phyloP scores from a whole-genome alignment of 2,329 filamentous ascomycete genomes.

The Diaporthe eres region DNA sequence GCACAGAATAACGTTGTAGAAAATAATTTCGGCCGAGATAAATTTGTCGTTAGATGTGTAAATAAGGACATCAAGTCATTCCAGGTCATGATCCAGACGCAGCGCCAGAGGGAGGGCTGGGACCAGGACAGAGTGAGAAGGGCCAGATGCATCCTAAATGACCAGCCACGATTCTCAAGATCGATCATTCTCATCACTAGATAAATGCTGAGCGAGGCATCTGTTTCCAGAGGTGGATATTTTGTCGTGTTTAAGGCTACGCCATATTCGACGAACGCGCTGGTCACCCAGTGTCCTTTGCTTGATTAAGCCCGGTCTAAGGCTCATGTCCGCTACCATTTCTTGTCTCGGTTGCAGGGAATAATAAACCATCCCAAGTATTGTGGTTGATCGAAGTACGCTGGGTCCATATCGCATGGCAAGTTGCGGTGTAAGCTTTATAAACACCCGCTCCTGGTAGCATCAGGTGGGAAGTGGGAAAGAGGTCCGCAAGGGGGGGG shows the following conservation, averaged over 20 bases:
- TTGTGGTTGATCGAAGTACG: neutral
- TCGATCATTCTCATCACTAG: neutral
- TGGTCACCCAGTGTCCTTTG: neutral
- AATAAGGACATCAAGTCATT: too few relatives aligned
- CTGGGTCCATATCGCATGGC: neutral
- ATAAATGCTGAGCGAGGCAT: neutral
- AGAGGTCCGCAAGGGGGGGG: neutral
- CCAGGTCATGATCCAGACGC: neutral
- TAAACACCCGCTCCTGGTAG: neutral
- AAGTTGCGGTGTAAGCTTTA: neutral
- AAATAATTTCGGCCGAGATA: too few relatives aligned
- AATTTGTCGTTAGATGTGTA: too few relatives aligned
- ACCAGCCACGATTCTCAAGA: neutral
- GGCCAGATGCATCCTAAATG: neutral
- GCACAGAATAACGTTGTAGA: too few relatives aligned
- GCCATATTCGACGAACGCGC: too few relatives aligned
- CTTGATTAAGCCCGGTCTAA: too few relatives aligned
- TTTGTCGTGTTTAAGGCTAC: neutral
- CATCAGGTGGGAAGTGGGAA: neutral
- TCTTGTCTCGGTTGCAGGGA: neutral
- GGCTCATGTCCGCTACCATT: neutral
- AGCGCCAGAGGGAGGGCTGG: neutral
- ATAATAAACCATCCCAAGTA: too few relatives aligned
- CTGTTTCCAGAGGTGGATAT: neutral
- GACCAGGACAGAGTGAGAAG: neutral